Conservation (phyloP, 2,329 filamentous ascomycete species). For the Mycogone perniciosa region DNA sequence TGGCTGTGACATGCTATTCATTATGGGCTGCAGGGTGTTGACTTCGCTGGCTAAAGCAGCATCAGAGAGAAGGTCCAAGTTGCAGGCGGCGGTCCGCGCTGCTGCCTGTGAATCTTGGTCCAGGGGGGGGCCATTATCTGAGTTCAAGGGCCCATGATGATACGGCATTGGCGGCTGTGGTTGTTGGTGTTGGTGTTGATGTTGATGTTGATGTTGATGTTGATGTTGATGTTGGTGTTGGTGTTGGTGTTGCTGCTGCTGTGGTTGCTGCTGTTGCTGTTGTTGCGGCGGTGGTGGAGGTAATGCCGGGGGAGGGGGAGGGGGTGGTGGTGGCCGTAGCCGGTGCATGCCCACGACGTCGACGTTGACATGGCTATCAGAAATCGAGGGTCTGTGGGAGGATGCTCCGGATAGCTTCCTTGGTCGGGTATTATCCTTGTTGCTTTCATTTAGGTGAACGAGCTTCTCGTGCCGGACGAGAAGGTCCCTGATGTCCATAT, state of each 20-base stretch:
- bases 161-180: slow-evolving; percentile 26
- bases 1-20: slow-evolving; percentile 39
- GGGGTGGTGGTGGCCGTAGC: slow-evolving; percentile 19
- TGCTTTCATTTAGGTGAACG: slow-evolving; percentile 55
- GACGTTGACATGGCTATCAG: slow-evolving; percentile 41
- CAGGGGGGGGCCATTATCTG: slow-evolving; percentile 29
- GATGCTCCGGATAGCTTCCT: slow-evolving; percentile 45
- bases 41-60: slow-evolving; percentile 54
- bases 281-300: slow-evolving; percentile 17
- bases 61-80: slow-evolving; percentile 53
- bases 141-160: slow-evolving; percentile 34
- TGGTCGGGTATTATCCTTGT: slow-evolving; percentile 45
- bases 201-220: slow-evolving; percentile 15
- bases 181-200: slow-evolving; percentile 12
- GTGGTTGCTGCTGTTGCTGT: slow-evolving; percentile 16
- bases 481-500: slow-evolving; percentile 59
- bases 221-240: slow-evolving; percentile 16
- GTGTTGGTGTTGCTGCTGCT: slow-evolving; percentile 13
- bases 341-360: slow-evolving; percentile 40
- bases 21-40: slow-evolving; percentile 44
- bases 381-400: slow-evolving; percentile 39
- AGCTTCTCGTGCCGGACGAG: slow-evolving; percentile 59
- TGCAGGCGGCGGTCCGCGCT: slow-evolving; percentile 44
- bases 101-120: slow-evolving; percentile 42
- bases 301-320: slow-evolving; percentile 9